Base-by-base conservation (phyloP, 2,329 filamentous ascomycete genomes). In the Neoascochyta sp. region DNA sequence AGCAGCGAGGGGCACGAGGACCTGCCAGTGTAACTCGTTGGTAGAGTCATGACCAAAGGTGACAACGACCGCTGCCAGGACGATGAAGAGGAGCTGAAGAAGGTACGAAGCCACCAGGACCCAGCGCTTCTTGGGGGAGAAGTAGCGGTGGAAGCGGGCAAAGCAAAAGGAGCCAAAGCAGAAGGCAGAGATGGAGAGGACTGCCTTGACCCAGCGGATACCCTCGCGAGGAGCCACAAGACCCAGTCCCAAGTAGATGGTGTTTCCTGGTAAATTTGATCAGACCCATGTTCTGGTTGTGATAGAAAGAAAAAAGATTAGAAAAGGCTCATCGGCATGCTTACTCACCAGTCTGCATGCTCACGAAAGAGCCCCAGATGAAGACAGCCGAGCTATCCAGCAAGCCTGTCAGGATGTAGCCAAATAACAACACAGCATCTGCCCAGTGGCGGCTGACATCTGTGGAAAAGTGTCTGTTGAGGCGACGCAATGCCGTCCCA, bases 351-450 rank as follows among this genome's bases (percentile, higher is more conserved):
- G 84, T 89, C 55, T 89, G 85, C 84, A 89, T 89, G 49, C 80
- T 85, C 22, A 87, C 83, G 48, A 90, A 90, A 3, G 81, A 81
- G 9, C 83, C 82, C 80, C 83, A 89, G 22, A 83, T 82, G 34
- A 80, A 81, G 25, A 85, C 82, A 3, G 83, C 79, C 3, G 82
- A 79, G 62, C 81, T 86, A 62, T 90, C 85, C 6, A 87, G 72
- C 8, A 90, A 67, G 4, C 85, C 85, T 0, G 85, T 89, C 54
- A 88, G 81, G 42, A 85, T 65, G 57, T 88, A 89, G 63, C 82
- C 86, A 16, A 77, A 65, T 4, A 90, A 66, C 21, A 90, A 69
- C 12, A 86, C 66, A 1, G 84, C 41, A 51, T 90, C 84, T 9
- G 79, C 76, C 71, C 78, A 74, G 24, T 74, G 69, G 16, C 78